phyloP scores from a whole-genome alignment of 1,284 basidiomycete species.

The Tylopilus sp. region DNA sequence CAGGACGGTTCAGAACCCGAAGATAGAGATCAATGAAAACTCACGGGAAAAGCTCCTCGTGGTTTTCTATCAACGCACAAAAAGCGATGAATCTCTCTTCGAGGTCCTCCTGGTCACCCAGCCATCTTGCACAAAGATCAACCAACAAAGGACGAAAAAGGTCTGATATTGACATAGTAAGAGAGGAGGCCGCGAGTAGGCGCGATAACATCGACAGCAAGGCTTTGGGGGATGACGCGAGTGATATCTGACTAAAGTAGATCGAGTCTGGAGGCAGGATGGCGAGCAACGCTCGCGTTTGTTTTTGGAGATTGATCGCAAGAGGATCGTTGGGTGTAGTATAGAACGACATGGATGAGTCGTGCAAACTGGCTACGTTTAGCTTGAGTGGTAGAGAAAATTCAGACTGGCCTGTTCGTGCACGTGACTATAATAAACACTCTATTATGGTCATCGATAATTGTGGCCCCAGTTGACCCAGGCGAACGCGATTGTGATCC shows the following conservation, averaged over 20 bases:
- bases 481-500: not conserved
- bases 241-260: constrained; percentile 46
- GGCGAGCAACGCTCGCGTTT: constrained; percentile 54
- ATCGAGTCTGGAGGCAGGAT: constrained; percentile 49
- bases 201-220: constrained; percentile 57
- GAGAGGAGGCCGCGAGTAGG: constrained; percentile 56
- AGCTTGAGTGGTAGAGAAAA: too few species aligned
- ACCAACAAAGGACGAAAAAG: constrained; percentile 71
- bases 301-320: constrained; percentile 59
- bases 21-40: constrained; percentile 42
- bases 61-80: constrained; percentile 66
- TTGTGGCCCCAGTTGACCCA: constrained; percentile 4
- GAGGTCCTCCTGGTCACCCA: constrained; percentile 55
- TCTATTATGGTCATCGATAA: constrained; percentile 31
- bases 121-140: constrained; percentile 75
- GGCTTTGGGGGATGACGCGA: constrained; percentile 47
- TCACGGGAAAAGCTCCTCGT: constrained; percentile 79
- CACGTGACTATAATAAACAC: constrained; percentile 35
- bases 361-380: too few species aligned
- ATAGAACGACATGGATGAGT: constrained; percentile 25
- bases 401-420: too few species aligned
- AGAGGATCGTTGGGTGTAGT: constrained; percentile 49
- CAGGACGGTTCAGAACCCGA: constrained; percentile 14
- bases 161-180: constrained; percentile 62
- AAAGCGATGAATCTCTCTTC: constrained; percentile 67